phyloP scores from a whole-genome alignment of 2,329 filamentous ascomycete genomes.

The Pleoardoris graminearum region DNA sequence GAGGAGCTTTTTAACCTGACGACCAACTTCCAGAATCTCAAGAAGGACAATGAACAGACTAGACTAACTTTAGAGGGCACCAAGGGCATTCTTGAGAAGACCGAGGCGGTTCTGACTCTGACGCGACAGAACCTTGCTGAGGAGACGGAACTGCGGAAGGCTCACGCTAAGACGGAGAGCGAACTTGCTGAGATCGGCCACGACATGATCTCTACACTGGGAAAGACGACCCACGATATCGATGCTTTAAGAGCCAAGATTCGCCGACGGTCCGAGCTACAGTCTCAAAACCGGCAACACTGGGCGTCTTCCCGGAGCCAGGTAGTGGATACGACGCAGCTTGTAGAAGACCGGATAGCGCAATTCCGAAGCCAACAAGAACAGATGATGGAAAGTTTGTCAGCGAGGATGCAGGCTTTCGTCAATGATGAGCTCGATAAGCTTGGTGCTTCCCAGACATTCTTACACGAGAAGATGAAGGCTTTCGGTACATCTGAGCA shows the following conservation, averaged over 20 bases:
- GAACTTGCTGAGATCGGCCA: constrained; percentile 73
- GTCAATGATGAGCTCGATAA: constrained; percentile 74
- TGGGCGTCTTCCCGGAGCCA: constrained; percentile 79
- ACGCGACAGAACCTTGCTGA: constrained; percentile 77
- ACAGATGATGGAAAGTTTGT: constrained; percentile 68
- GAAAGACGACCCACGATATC: constrained; percentile 78
- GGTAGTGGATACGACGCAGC: constrained; percentile 73
- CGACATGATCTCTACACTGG: constrained; percentile 76
- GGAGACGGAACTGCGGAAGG: constrained; percentile 77
- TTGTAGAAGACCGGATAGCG: constrained; percentile 75
- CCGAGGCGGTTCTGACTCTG: constrained; percentile 77
- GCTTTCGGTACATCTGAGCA: constrained; percentile 69
- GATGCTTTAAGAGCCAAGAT: constrained; percentile 84
- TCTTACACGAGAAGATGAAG: constrained; percentile 70
- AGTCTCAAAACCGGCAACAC: constrained; percentile 73
- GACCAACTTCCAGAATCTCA: constrained; percentile 82
- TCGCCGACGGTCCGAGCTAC: constrained; percentile 80
- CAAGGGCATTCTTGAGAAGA: constrained; percentile 80
- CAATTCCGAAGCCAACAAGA: constrained; percentile 74
- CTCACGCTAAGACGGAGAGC: constrained; percentile 82
- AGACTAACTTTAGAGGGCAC: constrained; percentile 75
- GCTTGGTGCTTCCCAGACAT: constrained; percentile 68
- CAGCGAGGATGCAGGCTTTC: constrained; percentile 74
- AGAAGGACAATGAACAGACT: constrained; percentile 84
- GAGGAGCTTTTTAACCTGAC: constrained; percentile 89